Conservation (phyloP, 495 filamentous ascomycete genomes). For the Daldinia concentrica region DNA sequence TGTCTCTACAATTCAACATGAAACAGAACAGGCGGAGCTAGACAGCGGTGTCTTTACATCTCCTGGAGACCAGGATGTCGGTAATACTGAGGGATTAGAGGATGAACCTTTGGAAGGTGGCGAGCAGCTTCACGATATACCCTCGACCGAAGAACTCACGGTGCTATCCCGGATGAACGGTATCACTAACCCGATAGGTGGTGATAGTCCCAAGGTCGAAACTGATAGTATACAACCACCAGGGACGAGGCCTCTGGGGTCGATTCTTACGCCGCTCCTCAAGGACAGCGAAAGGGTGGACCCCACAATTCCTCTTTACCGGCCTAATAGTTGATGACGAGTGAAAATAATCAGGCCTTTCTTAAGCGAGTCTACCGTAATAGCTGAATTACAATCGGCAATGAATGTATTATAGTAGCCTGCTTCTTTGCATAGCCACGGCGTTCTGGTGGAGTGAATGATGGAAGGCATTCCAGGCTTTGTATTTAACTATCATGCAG, state of each 20-base stretch:
- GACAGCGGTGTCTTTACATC: not conserved
- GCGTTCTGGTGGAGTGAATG: constrained; percentile 25
- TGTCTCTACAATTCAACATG: constrained; percentile 23
- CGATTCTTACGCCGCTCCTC: constrained; percentile 33
- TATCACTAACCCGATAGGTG: not conserved
- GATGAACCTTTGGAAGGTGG: not conserved
- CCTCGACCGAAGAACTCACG: not conserved
- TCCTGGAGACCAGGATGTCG: not conserved
- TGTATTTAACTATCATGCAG: constrained; percentile 1
- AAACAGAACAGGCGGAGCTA: not conserved
- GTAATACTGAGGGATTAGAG: not conserved
- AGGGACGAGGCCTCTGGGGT: not conserved
- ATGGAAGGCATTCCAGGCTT: not conserved
- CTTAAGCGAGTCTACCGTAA: not conserved
- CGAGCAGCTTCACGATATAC: not conserved
- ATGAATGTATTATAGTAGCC: constrained; percentile 19
- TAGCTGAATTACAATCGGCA: constrained; percentile 10
- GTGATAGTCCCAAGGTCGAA: not conserved
- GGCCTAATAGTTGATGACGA: constrained; percentile 35
- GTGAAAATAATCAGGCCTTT: not conserved
- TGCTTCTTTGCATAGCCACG: constrained; percentile 36
- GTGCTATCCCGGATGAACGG: not conserved
- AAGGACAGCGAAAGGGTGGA: constrained; percentile 36
- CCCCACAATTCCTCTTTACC: constrained; percentile 38
- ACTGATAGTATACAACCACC: not conserved